Percentiles rank a stretch among this genome's conserved stretches.
phyloP scores from a whole-genome alignment of 129 eudicot species.

The Flaveria bidentis region DNA sequence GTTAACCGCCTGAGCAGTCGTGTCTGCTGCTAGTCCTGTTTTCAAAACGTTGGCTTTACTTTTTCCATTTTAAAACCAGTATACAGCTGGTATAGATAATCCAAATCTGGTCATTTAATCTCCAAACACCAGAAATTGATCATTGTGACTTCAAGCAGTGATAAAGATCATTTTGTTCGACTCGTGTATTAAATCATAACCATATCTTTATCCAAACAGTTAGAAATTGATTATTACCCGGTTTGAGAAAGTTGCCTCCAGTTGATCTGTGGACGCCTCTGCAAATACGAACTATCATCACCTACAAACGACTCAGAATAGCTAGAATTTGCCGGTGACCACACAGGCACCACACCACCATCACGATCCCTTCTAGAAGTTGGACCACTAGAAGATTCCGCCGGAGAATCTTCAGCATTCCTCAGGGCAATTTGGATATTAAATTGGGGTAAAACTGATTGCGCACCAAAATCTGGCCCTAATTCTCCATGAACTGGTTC shows the following conservation, averaged over 20 bases:
- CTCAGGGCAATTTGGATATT: slow-evolving; percentile 46
- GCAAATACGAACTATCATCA: slow-evolving; percentile 80
- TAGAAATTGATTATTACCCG: slow-evolving; percentile 54
- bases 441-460: slow-evolving; percentile 40
- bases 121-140: neutral
- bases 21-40: too few species aligned
- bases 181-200: neutral
- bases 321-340: slow-evolving; percentile 78
- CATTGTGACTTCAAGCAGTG: neutral
- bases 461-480: slow-evolving; percentile 28
- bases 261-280: slow-evolving; percentile 77
- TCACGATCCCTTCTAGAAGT: slow-evolving; percentile 66
- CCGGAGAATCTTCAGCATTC: slow-evolving; percentile 71
- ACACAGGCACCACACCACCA: slow-evolving; percentile 86
- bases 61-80: too few species aligned
- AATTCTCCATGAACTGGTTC: slow-evolving; percentile 28
- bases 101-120: neutral
- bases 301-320: slow-evolving; percentile 37
- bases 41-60: too few species aligned
- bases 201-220: neutral
- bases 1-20: too few species aligned
- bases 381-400: slow-evolving; percentile 66
- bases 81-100: neutral
- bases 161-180: too few species aligned
- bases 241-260: slow-evolving; percentile 93